These are phyloP conservation scores for Cardamine resedifolia DNA, from an alignment of 345 rosid genomes.

Conservation along the genomic window DNA sequence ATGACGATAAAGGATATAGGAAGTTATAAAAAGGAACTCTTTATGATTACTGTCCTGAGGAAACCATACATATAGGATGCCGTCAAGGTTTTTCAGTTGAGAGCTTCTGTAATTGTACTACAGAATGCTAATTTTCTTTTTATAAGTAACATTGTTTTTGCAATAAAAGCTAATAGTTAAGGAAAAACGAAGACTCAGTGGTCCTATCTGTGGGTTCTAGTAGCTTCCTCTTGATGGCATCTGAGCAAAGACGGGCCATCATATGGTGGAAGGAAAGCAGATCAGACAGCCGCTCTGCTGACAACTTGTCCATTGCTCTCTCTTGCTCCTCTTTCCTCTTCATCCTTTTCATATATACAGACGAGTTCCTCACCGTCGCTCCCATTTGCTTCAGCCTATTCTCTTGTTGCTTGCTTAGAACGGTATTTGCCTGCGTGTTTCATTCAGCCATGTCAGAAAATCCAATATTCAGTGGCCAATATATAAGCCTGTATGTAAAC, in stretches of 20 bases:
- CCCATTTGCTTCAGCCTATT: slow-evolving; percentile 69
- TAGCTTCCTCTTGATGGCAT: slow-evolving; percentile 48
- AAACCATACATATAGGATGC: slow-evolving; percentile 20
- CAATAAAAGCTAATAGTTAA: slow-evolving; percentile 32
- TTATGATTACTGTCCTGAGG: neutral
- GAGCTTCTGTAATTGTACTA: slow-evolving; percentile 8
- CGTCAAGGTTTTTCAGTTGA: neutral
- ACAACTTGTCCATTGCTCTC: slow-evolving; percentile 52
- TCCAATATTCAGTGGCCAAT: neutral
- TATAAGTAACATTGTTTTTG: slow-evolving; percentile 5
- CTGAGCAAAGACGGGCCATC: slow-evolving; percentile 57
- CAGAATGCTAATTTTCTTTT: slow-evolving; percentile 8
- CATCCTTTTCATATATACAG: slow-evolving; percentile 41
- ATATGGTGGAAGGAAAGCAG: slow-evolving; percentile 48
- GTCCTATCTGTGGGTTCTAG: slow-evolving; percentile 24
- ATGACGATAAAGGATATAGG: slow-evolving; percentile 17
- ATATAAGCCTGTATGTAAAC: neutral
- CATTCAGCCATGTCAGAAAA: slow-evolving; percentile 19
- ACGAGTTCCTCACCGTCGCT: slow-evolving; percentile 64
- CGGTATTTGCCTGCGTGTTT: slow-evolving; percentile 44
- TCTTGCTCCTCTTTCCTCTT: slow-evolving; percentile 51
- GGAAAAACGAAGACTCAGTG: neutral
- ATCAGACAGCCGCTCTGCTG: slow-evolving; percentile 45
- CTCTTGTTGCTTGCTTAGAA: slow-evolving; percentile 57
- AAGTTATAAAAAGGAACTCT: slow-evolving; percentile 24